Base-by-base conservation (phyloP, 1,284 basidiomycete species). In the Sanghuangporus weigelae region DNA sequence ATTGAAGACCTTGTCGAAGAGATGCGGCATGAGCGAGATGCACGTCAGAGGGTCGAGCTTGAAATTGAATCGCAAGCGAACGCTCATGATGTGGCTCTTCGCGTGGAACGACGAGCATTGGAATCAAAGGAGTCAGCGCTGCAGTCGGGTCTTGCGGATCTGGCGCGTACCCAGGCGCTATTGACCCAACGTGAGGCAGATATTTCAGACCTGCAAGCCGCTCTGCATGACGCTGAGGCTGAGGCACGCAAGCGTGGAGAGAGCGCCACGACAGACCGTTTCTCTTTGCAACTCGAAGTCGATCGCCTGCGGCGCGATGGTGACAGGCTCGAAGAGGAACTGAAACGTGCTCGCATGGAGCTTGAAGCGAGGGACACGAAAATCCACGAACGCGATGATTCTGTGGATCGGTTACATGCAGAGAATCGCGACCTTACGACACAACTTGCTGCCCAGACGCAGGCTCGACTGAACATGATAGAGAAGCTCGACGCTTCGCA, bases 211-310 rank as follows among this genome's bases (percentile, higher is more conserved):
- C 83, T 98, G 4, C 93, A 98, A 73, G 75, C 76, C 3, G 87
- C 87, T 0, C 78, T 97, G 31, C 84, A 87, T 66, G 75, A 77
- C 0, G 72, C 87, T 59, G 90, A 92, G 68, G 77, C 77, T 11
- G 87, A 89, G 72, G 85, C 85, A 61, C 87, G 87, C 76, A 84
- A 87, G 65, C 78, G 88, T 5, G 93, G 93, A 44, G 91, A 95
- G 76, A 82, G 87, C 36, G 89, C 91, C 69, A 90, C 90, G 1
- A 90, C 88, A 10, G 91, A 94, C 55, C 83, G 87, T 62, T 93
- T 94, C 78, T 92, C 92, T 0, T 77, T 98, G 46, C 92, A 97
- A 73, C 83, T 98, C 31, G 96, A 98, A 75, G 83, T 95, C 3
- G 96, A 98, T 69, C 80, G 95, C 1, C 78, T 96, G 56, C 90